phyloP scores from a whole-genome alignment of 257 asterid genomes.

The Ballota nigra region DNA sequence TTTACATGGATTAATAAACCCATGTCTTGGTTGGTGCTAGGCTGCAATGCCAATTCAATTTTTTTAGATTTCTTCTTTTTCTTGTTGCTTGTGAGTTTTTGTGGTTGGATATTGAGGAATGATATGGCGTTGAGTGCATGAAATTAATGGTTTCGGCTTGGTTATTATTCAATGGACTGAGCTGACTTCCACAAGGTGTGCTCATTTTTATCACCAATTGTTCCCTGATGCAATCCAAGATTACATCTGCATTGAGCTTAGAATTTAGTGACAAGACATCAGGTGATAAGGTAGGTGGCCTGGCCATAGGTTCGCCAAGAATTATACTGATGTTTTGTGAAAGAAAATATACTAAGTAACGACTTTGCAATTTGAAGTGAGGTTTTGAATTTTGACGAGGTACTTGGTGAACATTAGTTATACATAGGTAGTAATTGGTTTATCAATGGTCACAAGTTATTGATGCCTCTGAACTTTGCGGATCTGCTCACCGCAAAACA shows the following conservation, averaged over 20 bases:
- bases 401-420: not conserved
- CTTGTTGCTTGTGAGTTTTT: not conserved
- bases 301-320: not conserved
- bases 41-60: constrained; percentile 8
- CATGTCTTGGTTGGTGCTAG: not conserved
- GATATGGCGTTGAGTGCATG: not conserved
- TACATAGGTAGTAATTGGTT: not conserved
- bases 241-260: not conserved
- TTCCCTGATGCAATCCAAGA: not conserved
- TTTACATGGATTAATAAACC: constrained; percentile 10
- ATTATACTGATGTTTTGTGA: not conserved
- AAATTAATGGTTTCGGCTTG: not conserved
- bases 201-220: not conserved
- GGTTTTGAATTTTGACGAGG: not conserved
- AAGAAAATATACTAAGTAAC: not conserved
- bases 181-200: not conserved
- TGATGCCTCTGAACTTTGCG: too few species aligned
- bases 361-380: not conserved
- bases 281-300: not conserved
- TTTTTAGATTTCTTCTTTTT: not conserved
- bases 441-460: not conserved
- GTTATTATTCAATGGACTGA: too few species aligned
- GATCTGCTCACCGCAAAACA: too few species aligned
- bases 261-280: not conserved
- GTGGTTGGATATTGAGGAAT: constrained; percentile 1